These are phyloP conservation scores for Scheffersomyces insectosa DNA, from an alignment of 1,139 yeast genomes.

Conservation along the genomic window DNA sequence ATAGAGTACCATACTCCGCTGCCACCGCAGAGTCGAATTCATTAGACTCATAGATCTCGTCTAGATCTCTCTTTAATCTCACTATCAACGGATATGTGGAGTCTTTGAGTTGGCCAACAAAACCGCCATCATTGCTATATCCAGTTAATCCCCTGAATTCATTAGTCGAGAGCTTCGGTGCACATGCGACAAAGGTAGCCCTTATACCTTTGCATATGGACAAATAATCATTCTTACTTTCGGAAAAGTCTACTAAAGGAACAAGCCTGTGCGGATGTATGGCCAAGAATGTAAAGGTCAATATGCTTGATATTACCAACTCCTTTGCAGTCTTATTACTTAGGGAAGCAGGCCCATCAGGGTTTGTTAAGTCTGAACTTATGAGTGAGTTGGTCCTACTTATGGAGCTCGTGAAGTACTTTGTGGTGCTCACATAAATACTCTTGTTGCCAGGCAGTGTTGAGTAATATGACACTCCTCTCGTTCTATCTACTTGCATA, in stretches of 20 bases:
- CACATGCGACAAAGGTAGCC: constrained; percentile 8
- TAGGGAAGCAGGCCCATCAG: constrained; percentile 5
- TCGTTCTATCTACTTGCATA: neutral
- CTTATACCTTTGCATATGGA: constrained; percentile 21
- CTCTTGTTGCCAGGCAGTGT: constrained; percentile 1
- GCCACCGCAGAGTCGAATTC: constrained; percentile 8
- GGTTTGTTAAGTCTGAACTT: neutral
- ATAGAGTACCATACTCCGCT: constrained; percentile 9
- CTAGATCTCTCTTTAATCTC: constrained; percentile 13
- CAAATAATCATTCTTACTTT: constrained; percentile 19
- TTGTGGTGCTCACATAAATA: constrained; percentile 17
- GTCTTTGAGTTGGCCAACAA: constrained; percentile 1
- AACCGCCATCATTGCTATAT: constrained; percentile 3
- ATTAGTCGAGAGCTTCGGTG: too few relatives aligned
- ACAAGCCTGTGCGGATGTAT: constrained; percentile 32
- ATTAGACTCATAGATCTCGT: constrained; percentile 5
- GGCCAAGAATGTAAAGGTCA: constrained; percentile 29
- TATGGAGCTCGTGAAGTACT: constrained; percentile 22
- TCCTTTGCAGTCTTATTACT: constrained; percentile 18
- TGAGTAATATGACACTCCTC: neutral
- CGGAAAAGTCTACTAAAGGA: constrained; percentile 28
- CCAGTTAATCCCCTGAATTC: constrained; percentile 6
- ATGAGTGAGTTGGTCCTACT: constrained; percentile 4
- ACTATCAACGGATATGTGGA: constrained; percentile 19
- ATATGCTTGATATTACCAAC: constrained; percentile 21